Percentiles rank a stretch among this genome's conserved stretches.
Conservation (phyloP, 257 asterid genomes). For the Gentiana macrophylla region DNA sequence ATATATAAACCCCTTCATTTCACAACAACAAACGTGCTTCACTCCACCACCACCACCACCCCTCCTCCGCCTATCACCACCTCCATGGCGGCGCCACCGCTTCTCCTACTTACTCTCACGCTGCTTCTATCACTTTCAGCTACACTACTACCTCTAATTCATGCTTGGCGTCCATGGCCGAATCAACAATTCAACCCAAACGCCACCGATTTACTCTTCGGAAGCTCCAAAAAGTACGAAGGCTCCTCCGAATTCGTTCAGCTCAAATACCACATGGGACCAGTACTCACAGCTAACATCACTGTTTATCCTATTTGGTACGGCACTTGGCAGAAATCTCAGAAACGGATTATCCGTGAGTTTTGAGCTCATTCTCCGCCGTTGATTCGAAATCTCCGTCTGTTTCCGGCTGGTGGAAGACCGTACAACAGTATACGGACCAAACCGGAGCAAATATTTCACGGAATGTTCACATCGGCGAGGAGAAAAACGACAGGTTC, state of each 20-base stretch:
- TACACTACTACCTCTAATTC: background rate
- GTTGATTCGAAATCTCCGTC: conserved; percentile 38
- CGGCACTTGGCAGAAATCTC: conserved; percentile 57
- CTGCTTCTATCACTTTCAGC: conserved; percentile 2
- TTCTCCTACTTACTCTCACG: background rate
- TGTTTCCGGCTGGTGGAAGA: conserved; percentile 79
- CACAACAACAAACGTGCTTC: background rate
- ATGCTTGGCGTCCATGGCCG: conserved; percentile 81
- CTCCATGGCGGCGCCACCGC: conserved; percentile 12
- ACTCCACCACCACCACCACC: background rate
- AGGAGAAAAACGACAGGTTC: conserved; percentile 54
- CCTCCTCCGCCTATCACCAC: background rate
- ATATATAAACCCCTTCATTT: background rate
- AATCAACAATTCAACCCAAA: conserved; percentile 17
- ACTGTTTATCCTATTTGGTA: conserved; percentile 88
- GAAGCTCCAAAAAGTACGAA: conserved; percentile 68
- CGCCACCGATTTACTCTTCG: conserved; percentile 40
- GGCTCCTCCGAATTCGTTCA: conserved; percentile 80
- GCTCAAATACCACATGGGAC: conserved; percentile 85
- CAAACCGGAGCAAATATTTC: conserved; percentile 65
- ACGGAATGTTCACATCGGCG: conserved; percentile 40
- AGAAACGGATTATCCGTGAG: conserved; percentile 81
- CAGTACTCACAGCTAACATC: conserved; percentile 64
- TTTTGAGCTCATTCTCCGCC: conserved; percentile 69
- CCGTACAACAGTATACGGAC: conserved; percentile 67